These are phyloP conservation scores for Ceratocystis variospora DNA, from an alignment of 2,329 filamentous ascomycete genomes.

Conservation along the genomic window DNA sequence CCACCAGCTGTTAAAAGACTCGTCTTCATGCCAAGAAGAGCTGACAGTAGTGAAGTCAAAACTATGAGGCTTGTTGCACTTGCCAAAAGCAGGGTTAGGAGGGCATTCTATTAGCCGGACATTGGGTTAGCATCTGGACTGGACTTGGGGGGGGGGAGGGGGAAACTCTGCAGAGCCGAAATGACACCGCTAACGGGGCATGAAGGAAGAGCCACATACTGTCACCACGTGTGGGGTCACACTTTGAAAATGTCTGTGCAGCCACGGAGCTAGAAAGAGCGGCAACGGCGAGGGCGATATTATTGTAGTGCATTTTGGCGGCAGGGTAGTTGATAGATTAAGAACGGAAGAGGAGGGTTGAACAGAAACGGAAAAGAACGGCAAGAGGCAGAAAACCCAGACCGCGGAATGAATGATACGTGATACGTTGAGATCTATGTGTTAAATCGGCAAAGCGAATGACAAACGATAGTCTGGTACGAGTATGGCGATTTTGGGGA, in stretches of 20 bases:
- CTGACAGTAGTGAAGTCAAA: conserved; percentile 52
- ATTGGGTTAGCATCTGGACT: no score
- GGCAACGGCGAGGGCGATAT: conserved; percentile 27
- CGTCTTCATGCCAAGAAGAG: conserved; percentile 29
- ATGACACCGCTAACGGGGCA: neutral
- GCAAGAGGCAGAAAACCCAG: conserved; percentile 1
- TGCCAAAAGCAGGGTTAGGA: conserved; percentile 48
- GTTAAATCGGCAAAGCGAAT: neutral
- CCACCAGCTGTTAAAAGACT: conserved; percentile 24
- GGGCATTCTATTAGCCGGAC: conserved; percentile 34
- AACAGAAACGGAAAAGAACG: neutral
- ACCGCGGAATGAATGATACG: no score
- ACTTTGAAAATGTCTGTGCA: conserved; percentile 43
- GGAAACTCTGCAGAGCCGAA: neutral
- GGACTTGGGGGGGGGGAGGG: neutral
- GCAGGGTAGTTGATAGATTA: neutral
- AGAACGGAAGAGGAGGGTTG: neutral
- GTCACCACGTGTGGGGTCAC: conserved; percentile 33
- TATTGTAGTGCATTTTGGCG: conserved; percentile 29
- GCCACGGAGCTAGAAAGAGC: conserved; percentile 36
- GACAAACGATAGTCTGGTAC: neutral
- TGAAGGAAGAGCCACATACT: conserved; percentile 15
- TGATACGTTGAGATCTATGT: no score
- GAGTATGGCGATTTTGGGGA: neutral
- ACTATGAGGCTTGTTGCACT: conserved; percentile 28